phyloP scores from a whole-genome alignment of 495 filamentous ascomycete genomes.

The Umbilicaria muhlenbergii region DNA sequence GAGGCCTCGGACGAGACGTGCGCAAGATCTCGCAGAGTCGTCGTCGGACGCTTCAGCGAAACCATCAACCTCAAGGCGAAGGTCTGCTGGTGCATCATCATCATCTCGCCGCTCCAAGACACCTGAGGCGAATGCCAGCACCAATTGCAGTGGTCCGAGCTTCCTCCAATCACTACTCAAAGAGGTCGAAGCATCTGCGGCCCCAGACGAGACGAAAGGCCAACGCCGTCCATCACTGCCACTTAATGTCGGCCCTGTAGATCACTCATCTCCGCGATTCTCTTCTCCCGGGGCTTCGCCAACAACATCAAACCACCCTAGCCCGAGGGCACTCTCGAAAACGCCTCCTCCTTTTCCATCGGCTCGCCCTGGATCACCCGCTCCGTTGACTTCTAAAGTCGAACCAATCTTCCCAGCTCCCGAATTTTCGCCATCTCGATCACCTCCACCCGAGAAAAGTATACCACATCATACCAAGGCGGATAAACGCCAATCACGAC shows the following conservation, averaged over 20 bases:
- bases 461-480: slow-evolving; percentile 1
- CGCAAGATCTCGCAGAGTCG: slow-evolving; percentile 33
- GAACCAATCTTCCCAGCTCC: slow-evolving; percentile 42
- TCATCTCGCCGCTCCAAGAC: slow-evolving; percentile 9
- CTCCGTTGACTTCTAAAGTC: slow-evolving; percentile 49
- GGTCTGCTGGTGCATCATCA: slow-evolving; percentile 5
- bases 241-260: slow-evolving; percentile 27
- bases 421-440: slow-evolving; percentile 44
- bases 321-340: slow-evolving; percentile 50
- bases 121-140: slow-evolving; percentile 19
- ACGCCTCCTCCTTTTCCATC: slow-evolving; percentile 56
- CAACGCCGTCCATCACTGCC: slow-evolving; percentile 27
- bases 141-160: slow-evolving; percentile 30
- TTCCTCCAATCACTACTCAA: slow-evolving; percentile 74
- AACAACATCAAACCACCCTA: slow-evolving; percentile 46
- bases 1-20: slow-evolving; percentile 56
- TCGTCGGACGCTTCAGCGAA: slow-evolving; percentile 25
- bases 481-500: slow-evolving; percentile 36
- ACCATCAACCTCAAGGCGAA: slow-evolving; percentile 12
- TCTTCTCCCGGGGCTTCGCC: slow-evolving; percentile 68
- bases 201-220: slow-evolving; percentile 35
- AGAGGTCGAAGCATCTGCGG: slow-evolving; percentile 63
- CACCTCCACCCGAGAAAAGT: slow-evolving; percentile 23
- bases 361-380: slow-evolving; percentile 49
- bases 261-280: slow-evolving; percentile 32